Conservation (phyloP, 371 early-diverging fungal genomes). For the Mucor sp. region DNA sequence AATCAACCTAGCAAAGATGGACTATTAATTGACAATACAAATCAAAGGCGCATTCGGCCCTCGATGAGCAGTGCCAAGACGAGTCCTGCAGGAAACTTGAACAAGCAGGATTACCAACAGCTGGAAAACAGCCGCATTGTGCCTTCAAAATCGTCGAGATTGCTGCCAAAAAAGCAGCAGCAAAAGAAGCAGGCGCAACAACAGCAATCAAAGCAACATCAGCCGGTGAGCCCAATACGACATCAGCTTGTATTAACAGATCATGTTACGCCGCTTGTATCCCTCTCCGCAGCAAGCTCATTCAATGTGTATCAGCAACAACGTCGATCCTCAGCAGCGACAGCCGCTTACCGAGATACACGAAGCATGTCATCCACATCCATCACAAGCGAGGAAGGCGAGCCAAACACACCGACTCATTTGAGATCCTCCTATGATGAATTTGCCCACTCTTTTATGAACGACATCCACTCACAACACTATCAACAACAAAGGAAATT, state of each 20-base stretch:
- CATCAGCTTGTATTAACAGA: constrained; percentile 24
- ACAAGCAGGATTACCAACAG: not conserved
- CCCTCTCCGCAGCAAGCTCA: constrained; percentile 15
- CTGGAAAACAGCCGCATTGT: not conserved
- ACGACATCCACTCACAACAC: not conserved
- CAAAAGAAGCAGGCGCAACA: not conserved
- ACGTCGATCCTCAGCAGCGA: constrained; percentile 4
- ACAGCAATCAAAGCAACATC: not conserved
- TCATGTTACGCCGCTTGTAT: constrained; percentile 19
- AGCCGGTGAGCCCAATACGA: constrained; percentile 16
- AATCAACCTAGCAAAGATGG: constrained; percentile 27
- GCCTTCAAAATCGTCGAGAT: not conserved
- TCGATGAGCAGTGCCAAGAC: not conserved
- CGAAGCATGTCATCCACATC: constrained; percentile 10
- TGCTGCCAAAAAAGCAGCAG: constrained; percentile 1
- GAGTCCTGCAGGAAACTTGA: not conserved
- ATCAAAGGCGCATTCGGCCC: not conserved
- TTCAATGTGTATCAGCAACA: constrained; percentile 3
- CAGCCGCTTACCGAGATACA: not conserved
- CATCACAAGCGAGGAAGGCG: constrained; percentile 19
- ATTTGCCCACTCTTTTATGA: constrained; percentile 4
- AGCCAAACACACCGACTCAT: constrained; percentile 17
- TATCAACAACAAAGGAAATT: constrained; percentile 2
- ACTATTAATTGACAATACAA: not conserved
- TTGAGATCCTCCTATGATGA: constrained; percentile 6